Evolutionary conservation across 305 asterid species (phyloP).

Genomic region (Ajuga reptans): DNA sequence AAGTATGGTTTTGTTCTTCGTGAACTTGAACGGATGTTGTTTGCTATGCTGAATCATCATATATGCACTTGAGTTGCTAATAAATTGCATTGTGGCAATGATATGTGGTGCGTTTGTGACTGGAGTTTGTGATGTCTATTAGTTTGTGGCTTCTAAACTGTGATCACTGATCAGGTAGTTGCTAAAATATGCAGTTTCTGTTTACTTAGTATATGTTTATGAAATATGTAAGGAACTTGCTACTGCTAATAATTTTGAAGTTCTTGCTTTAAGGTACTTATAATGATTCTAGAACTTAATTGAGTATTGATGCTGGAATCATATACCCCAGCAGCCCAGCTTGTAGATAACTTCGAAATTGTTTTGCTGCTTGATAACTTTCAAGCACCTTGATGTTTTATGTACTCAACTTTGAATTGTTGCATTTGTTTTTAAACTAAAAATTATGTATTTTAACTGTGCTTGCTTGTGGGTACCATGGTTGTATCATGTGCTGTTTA

Average conservation of each 20-base stretch:
- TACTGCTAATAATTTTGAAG: neutral
- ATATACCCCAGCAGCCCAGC: conserved; percentile 2
- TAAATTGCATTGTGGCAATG: conserved; percentile 8
- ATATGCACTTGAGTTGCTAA: conserved; percentile 8
- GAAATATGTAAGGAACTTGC: neutral
- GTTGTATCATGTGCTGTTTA: neutral
- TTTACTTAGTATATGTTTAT: neutral
- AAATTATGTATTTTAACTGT: neutral
- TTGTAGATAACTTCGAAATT: neutral
- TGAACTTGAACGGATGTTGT: neutral
- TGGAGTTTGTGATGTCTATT: conserved; percentile 12
- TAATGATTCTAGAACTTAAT: neutral
- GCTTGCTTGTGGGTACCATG: conserved; percentile 1
- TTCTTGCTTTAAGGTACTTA: neutral
- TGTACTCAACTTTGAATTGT: neutral
- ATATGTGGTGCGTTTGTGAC: conserved; percentile 9
- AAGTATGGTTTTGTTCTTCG: neutral
- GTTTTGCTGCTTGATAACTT: neutral
- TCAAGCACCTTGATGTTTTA: neutral
- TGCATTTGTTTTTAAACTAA: neutral
- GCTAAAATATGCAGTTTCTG: neutral
- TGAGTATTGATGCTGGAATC: neutral
- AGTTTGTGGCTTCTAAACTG: neutral
- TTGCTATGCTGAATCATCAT: neutral
- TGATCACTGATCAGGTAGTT: neutral